Base-by-base conservation (phyloP, 192 early-diverging fungal species). In the Entophlyctis helioformis region DNA sequence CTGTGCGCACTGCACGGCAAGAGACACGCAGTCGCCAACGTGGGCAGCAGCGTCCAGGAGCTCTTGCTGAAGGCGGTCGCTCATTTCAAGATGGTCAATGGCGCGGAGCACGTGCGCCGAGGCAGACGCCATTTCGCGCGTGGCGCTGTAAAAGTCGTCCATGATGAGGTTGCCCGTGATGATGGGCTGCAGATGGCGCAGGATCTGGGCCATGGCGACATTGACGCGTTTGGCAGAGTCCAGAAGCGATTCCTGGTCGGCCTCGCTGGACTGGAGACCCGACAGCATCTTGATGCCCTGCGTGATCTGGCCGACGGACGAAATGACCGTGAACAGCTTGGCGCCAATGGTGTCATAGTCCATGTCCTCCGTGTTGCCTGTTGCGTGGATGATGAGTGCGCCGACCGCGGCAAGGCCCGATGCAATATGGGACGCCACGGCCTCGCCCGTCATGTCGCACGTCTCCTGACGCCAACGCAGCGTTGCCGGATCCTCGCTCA, bases 391-490 rank as follows among this genome's bases (percentile, higher is more conserved):
- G 13, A 78, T 40, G 16, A 78, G 23, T 0, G 66, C 67, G 8
- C 53, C 65, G 28, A 44, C 43, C n/a, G 72, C 63, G 2, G 75
- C 65, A 0, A 78, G 43, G 36, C 67, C 63, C 1, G 61, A 37
- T 13, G 60, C 44, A 8, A 77, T 38, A 27, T 67, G 66, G 7
- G 69, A 55, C 10, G 64, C 59, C 2, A 78, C 55, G 9, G 56
- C 47, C 32, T 72, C 66, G 27, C 61, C 61, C 39, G 72, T 72
- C 6, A 78, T 54, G 39, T 78, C 74, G 11, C 60, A 51, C 3
- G 74, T 78, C 27, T 78, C 59, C 50, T 78, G 60, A 39, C 56
- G 67, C 75, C 75, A 78, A 37, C 63, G 51, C 16, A 51, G 12
- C 24, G 74, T 52, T 8, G 57, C 57, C 2, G 63, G 53, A 50